Evolutionary conservation across 2,329 filamentous ascomycete genomes (phyloP), one percentile per base, ranked within the genome.

Genomic region (Botrytis sinoallii): DNA sequence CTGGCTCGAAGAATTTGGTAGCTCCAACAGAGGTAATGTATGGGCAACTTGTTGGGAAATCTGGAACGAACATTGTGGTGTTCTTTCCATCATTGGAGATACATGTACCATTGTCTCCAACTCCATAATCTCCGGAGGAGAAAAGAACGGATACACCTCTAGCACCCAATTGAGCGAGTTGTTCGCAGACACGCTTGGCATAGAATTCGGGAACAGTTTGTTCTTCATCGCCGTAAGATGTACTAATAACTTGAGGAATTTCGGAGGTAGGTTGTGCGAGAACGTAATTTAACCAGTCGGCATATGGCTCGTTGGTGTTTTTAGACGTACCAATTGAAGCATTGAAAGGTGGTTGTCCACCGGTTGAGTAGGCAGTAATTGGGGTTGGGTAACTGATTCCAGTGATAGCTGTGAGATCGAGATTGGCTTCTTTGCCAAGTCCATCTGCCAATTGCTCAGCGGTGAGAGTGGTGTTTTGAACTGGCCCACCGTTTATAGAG

Each of bases 161-260:
- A 20, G 83, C 85, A 3, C 88, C 82, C 6, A 90, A 83, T 73
- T 88, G 83, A 14, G 86, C 87, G 73, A 89, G 85, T 74, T 87
- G 80, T 71, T 85, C 81, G 79, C 88, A 90, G 4, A 89, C 86
- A 40, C 85, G 84, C 70, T 82, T 79, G 0, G 88, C 88, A 75
- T 89, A 90, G 2, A 83, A 81, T 20, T 76, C 76, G 2, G 88
- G 88, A 0, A 90, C 86, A 0, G 85, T 84, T 67, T 87, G 83
- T 81, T 90, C 88, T 76, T 90, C 86, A 76, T 90, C 88, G 22
- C 85, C 86, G 78, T 90, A 90, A 22, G 87, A 88, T 32, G 88
- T 85, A 65, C 86, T 86, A 20, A 90, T 83, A 3, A 90, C 85
- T 70, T 88, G 87, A 0, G 89, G 88, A 22, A 89, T 78, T 32